These are phyloP conservation scores for Leccinum olivaceopallidum DNA, from an alignment of 768 basidiomycete genomes.

Conservation along the genomic window DNA sequence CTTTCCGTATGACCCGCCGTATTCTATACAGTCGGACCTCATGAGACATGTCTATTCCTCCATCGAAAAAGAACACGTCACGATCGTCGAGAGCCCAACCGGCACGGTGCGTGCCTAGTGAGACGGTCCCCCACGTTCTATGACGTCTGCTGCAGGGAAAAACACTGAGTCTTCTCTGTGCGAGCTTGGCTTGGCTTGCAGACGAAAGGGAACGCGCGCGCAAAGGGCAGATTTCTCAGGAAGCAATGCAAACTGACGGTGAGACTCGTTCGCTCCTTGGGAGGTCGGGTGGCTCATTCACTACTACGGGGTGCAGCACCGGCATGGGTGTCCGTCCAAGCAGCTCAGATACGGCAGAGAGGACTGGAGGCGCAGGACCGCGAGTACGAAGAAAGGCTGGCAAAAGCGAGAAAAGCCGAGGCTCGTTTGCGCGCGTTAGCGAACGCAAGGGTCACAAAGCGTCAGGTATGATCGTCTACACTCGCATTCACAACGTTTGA, in stretches of 20 bases:
- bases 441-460: slow-evolving; percentile 60
- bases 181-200: slow-evolving; percentile 71
- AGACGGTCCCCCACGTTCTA: slow-evolving; percentile 41
- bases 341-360: slow-evolving; percentile 58
- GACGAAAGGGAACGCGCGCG: slow-evolving; percentile 70
- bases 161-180: slow-evolving; percentile 77
- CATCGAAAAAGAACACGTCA: slow-evolving; percentile 72
- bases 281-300: slow-evolving; percentile 26
- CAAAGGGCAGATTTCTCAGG: slow-evolving; percentile 58
- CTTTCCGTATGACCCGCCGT: slow-evolving; percentile 85
- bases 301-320: slow-evolving; percentile 41
- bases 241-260: slow-evolving; percentile 29
- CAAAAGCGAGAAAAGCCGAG: slow-evolving; percentile 63
- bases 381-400: slow-evolving; percentile 62
- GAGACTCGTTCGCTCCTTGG: background rate
- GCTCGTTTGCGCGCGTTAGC: slow-evolving; percentile 52
- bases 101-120: slow-evolving; percentile 62
- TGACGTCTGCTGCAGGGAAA: slow-evolving; percentile 63
- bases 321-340: slow-evolving; percentile 78
- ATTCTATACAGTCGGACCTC: slow-evolving; percentile 80
- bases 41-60: slow-evolving; percentile 86
- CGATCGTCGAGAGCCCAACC: slow-evolving; percentile 88
- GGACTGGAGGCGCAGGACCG: slow-evolving; percentile 68
- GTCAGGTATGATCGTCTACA: slow-evolving; percentile 43
- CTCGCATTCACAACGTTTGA: slow-evolving; percentile 5